These are phyloP conservation scores for Ramaria sp. DNA, from an alignment of 768 basidiomycete species.

Conservation along the genomic window DNA sequence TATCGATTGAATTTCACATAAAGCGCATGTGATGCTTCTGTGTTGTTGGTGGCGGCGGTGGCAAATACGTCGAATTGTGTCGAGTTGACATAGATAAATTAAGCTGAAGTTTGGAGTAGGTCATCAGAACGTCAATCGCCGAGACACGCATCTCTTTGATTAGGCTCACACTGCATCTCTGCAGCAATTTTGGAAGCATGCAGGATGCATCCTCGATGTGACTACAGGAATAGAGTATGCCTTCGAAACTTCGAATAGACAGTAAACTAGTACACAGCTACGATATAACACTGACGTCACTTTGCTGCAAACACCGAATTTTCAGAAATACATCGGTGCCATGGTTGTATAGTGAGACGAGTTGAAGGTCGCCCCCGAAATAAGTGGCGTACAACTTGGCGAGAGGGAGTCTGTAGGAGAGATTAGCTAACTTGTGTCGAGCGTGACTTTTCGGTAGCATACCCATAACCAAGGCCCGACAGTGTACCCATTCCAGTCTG, in stretches of 20 bases:
- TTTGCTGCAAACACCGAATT: slow-evolving; percentile 40
- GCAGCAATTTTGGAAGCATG: too few relatives aligned
- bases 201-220: too few relatives aligned
- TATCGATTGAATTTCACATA: too few relatives aligned
- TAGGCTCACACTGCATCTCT: too few relatives aligned
- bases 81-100: too few relatives aligned
- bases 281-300: slow-evolving; percentile 37
- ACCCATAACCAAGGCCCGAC: slow-evolving; percentile 80
- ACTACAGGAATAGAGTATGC: too few relatives aligned
- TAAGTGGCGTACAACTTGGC: slow-evolving; percentile 36
- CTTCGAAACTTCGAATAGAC: neutral
- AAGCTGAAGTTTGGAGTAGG: too few relatives aligned
- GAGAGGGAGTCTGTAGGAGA: slow-evolving; percentile 13
- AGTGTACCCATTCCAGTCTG: slow-evolving; percentile 83
- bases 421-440: neutral
- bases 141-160: too few relatives aligned
- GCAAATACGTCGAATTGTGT: too few relatives aligned
- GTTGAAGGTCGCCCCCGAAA: slow-evolving; percentile 77
- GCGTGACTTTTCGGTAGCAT: slow-evolving; percentile 5
- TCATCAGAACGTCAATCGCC: too few relatives aligned
- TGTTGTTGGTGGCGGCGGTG: too few relatives aligned
- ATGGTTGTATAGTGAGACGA: slow-evolving; percentile 56
- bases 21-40: too few relatives aligned
- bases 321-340: slow-evolving; percentile 47
- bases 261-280: neutral